A percentile compares a stretch with the other conserved stretches of the same genome.
Evolutionary conservation across 371 early-diverging fungal species (phyloP).

Genomic region (Syncephalastrum contaminatum): DNA sequence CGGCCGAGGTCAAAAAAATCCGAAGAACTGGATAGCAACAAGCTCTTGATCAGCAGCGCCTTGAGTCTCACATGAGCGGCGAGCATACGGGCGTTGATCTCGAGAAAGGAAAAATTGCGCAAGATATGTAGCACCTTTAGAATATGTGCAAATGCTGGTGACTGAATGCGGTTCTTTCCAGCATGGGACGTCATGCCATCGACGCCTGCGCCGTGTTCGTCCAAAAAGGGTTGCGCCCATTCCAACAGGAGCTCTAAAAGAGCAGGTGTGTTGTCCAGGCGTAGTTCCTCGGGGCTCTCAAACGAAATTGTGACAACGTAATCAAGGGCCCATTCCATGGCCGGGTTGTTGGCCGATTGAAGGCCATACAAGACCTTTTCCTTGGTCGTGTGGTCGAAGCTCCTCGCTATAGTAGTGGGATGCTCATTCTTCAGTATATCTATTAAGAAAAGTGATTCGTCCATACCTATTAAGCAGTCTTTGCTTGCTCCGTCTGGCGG

Average conservation of each 20-base stretch:
- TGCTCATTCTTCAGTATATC: not conserved
- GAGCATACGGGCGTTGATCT: constrained; percentile 52
- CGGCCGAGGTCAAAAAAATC: constrained; percentile 58
- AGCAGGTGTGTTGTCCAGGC: constrained; percentile 64
- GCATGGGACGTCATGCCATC: constrained; percentile 9
- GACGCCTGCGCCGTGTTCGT: constrained; percentile 12
- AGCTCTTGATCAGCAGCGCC: constrained; percentile 48
- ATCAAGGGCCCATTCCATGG: constrained; percentile 86
- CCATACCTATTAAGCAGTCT: constrained; percentile 14
- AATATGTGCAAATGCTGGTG: constrained; percentile 52
- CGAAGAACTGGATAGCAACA: constrained; percentile 56
- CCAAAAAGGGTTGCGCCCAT: constrained; percentile 49
- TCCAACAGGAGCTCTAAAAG: constrained; percentile 62
- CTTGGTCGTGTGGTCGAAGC: constrained; percentile 50
- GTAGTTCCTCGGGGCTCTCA: constrained; percentile 59
- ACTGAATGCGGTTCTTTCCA: constrained; percentile 1
- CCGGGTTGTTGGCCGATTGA: constrained; percentile 69
- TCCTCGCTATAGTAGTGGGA: constrained; percentile 15
- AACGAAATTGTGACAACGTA: constrained; percentile 75
- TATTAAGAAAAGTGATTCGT: not conserved
- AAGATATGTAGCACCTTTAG: constrained; percentile 73
- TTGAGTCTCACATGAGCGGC: constrained; percentile 43
- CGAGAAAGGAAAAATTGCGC: constrained; percentile 71
- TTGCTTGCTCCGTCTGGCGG: constrained; percentile 19
- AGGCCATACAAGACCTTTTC: constrained; percentile 72